These are phyloP conservation scores for Clonostachys rhizophaga DNA, from an alignment of 2,329 filamentous ascomycete genomes.

Conservation along the genomic window DNA sequence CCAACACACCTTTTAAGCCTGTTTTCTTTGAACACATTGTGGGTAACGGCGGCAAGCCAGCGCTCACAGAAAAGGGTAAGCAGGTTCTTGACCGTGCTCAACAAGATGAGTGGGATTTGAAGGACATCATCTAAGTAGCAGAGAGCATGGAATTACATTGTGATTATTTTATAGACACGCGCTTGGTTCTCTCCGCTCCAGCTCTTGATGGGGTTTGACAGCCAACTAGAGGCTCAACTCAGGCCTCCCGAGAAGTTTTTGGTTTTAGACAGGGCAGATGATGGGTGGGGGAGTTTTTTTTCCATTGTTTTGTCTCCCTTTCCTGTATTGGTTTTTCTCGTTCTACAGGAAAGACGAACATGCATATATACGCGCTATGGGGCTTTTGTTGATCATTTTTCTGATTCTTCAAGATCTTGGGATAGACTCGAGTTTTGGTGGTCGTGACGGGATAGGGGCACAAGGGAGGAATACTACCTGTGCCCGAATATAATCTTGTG, in stretches of 20 bases:
- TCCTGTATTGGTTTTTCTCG: not conserved
- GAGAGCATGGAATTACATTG: not conserved
- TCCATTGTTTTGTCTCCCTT: conserved; percentile 1
- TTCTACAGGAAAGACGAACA: not conserved
- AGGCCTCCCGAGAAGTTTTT: not conserved
- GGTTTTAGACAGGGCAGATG: not conserved
- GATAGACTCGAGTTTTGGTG: not conserved
- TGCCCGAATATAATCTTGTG: no score
- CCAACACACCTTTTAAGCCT: conserved; percentile 71
- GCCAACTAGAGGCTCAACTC: no score
- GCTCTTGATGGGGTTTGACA: not conserved
- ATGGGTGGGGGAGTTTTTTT: not conserved
- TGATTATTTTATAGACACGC: not conserved
- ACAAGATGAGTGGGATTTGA: conserved; percentile 45
- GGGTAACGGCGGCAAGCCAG: conserved; percentile 50
- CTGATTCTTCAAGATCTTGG: not conserved
- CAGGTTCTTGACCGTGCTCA: conserved; percentile 47
- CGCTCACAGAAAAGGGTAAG: conserved; percentile 48
- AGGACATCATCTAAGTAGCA: conserved; percentile 26
- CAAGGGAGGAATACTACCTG: no score
- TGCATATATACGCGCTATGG: not conserved
- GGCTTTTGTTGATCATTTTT: conserved; percentile 3
- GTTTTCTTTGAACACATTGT: conserved; percentile 72
- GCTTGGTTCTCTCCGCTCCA: not conserved
- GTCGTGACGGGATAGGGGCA: not conserved